Base-by-base conservation (phyloP, 139 green algal species). In the Coelastrella sp. region DNA sequence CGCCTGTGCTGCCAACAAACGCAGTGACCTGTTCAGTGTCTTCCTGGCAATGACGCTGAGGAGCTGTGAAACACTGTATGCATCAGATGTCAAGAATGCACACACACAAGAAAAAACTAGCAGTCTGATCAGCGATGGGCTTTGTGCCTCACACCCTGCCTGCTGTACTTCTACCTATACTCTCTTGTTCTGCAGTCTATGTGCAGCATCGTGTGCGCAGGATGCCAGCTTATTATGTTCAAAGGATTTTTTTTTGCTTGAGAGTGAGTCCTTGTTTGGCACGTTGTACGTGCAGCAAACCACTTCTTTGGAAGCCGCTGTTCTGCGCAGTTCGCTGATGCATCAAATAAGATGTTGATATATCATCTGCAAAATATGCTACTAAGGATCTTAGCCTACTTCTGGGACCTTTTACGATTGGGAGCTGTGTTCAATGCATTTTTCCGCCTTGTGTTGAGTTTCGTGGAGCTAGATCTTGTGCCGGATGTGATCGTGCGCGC, bases 401-500 rank as follows among this genome's bases (percentile, higher is more conserved):
- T 90, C 7, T 72, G n/a, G 56, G 87, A 90, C 63, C 20, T 90
- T 19, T 61, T 90, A 11, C 59, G 65, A 7, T 68, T 88, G 22
- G 58, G 57, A 7, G 65, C 14, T 68, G n/a, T 88, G 6, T 90
- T 91, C n/a, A 75, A 93, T 27, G 12, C 4, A 4, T 7, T 87
- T 6, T 68, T 93, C 0, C 79, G 80, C 27, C 4, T 81, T 0
- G 86, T 95, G 12, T 87, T 96, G 87, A 56, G 60, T 4, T 72
- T 93, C 0, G 89, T 95, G 4, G 96, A 98, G 87, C 65, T 70
- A 24, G 94, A 96, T n/a, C 49, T 96, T 0, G 89, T 98, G 8
- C 96, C 96, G 0, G 97, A 99, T 82, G 93, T 94, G 11, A 56
- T 97, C 3, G 66, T 98, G 0, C 92, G 97, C 0, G 11, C 61